Base-by-base conservation (phyloP, 2,329 filamentous ascomycete genomes). In the Parastagonospora nodorum region DNA sequence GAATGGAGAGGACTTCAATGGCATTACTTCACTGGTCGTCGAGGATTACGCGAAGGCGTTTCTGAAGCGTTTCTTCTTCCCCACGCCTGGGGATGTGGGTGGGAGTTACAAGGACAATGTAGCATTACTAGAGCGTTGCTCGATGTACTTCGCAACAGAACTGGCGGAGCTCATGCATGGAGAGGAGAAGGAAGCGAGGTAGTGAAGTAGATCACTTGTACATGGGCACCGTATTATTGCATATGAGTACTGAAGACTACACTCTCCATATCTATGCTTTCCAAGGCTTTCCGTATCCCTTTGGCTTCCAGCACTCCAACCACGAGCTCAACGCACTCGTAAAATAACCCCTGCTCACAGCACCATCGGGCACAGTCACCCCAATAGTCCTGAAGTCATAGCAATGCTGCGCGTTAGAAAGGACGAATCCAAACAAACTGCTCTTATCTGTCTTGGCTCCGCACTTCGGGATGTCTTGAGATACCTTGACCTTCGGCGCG, bases 351-450 rank as follows among this genome's bases (percentile, higher is more conserved):
- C 74, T 68, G 8, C 71, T 74, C 1, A 64, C 58, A 12, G 61
- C 65, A 0, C 73, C 77, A 1, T 61, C 66, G 0, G 59, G 61
- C 29, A 74, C 72, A 3, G 49, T 51, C 9, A 48, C 32, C 6
- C 51, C 42, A 12, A 52, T 57, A 2, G 63, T 64, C 32, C 69
- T 64, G 45, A 82, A 77, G 62, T 83, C 81, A 60, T 75, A 80
- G 45, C 75, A 78, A 66, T 83, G 81, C 63, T 77, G 68, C 7
- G 76, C 75, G n/a, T 76, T 69, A 3, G 61, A 42, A 48, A 82
- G 63, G 8, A 80, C 59, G 53, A 78, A 77, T 2, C 80, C 80
- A 54, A 83, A 83, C 0, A 83, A 53, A n/a, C 72, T 69, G 9
- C 68, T 60, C 47, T 38, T 15, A 24, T 24, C 19, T 24, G 19